phyloP scores from a whole-genome alignment of 768 basidiomycete species.

The Trametes cinnabarina region DNA sequence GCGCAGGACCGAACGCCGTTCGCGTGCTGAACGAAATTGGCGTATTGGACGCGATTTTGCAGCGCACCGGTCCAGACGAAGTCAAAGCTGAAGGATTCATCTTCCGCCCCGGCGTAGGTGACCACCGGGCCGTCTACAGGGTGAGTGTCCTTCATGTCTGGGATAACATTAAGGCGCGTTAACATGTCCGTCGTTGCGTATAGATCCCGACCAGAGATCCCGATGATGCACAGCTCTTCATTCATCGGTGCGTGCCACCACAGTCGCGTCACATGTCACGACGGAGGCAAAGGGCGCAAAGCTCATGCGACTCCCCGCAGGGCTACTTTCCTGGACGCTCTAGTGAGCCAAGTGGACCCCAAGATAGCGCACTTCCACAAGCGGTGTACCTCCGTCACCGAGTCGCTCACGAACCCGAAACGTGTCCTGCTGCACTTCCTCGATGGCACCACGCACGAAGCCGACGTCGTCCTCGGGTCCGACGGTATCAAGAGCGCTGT shows the following conservation, averaged over 20 bases:
- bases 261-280: background rate
- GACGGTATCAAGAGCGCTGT: constrained; percentile 38
- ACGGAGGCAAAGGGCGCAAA: background rate
- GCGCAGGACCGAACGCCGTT: constrained; percentile 45
- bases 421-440: constrained; percentile 40
- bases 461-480: constrained; percentile 48
- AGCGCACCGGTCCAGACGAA: constrained; percentile 34
- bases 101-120: constrained; percentile 42
- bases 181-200: background rate
- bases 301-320: constrained; percentile 28
- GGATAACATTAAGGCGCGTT: background rate
- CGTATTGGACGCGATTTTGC: constrained; percentile 42
- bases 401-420: constrained; percentile 19
- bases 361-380: constrained; percentile 48
- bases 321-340: constrained; percentile 49
- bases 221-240: background rate
- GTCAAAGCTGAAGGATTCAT: constrained; percentile 35
- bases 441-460: constrained; percentile 46
- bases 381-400: constrained; percentile 35
- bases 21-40: constrained; percentile 45
- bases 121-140: constrained; percentile 45
- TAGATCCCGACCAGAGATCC: background rate
- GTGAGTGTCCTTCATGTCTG: constrained; percentile 26
- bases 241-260: constrained; percentile 14
- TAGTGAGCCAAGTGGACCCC: constrained; percentile 44